A percentile compares a stretch with the other conserved stretches of the same genome.
Evolutionary conservation across 352 stramenopile species (phyloP).

Genomic region (Phytopythium delawarense): DNA sequence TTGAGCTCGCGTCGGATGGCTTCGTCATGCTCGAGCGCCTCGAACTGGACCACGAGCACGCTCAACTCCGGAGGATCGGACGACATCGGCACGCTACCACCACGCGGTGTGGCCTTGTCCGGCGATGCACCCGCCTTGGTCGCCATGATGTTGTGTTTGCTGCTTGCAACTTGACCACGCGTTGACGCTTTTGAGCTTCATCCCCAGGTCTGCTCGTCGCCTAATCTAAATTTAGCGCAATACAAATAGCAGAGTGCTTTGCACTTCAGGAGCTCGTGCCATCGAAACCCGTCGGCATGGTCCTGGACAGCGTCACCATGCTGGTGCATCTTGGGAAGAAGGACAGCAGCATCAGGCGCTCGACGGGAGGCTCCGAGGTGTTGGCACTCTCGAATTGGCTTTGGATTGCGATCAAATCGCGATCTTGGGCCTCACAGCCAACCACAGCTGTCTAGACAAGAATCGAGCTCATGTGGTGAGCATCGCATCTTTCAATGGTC

Average conservation of each 20-base stretch:
- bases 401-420: not conserved
- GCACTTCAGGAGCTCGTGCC: too few species aligned
- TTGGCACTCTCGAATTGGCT: not conserved
- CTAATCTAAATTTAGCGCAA: not conserved
- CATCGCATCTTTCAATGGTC: not conserved
- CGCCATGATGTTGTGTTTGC: not conserved
- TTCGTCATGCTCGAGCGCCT: conserved; percentile 52
- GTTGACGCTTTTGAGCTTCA: not conserved
- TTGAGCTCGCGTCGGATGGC: conserved; percentile 45
- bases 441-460: not conserved
- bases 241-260: not conserved
- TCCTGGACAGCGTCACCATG: not conserved
- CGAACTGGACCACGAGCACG: conserved; percentile 54
- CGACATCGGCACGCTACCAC: not conserved
- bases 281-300: too few species aligned
- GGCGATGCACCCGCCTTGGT: not conserved
- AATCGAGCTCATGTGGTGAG: not conserved
- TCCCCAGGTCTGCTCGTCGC: not conserved
- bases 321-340: not conserved
- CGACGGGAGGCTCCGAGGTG: not conserved
- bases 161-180: not conserved
- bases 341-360: not conserved
- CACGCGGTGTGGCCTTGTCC: conserved; percentile 2
- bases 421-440: not conserved
- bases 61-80: conserved; percentile 19